phyloP scores from a whole-genome alignment of 768 basidiomycete genomes.

The Hypholoma sublateritium region DNA sequence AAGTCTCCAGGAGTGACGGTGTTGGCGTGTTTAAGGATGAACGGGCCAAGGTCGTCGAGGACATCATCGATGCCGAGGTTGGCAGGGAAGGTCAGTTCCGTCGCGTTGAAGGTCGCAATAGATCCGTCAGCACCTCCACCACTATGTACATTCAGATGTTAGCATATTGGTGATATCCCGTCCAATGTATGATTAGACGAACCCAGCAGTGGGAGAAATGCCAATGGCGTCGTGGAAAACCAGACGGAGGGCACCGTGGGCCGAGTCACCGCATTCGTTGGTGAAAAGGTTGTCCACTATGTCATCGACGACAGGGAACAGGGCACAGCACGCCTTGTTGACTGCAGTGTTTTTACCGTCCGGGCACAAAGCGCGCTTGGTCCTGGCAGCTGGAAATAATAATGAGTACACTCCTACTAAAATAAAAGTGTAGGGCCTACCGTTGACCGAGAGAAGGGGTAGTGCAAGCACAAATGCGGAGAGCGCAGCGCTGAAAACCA shows the following conservation, averaged over 20 bases:
- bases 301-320: no score
- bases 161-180: slow-evolving; percentile 7
- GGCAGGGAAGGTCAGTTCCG: slow-evolving; percentile 39
- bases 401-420: no score
- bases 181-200: slow-evolving; percentile 4
- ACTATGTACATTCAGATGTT: slow-evolving; percentile 20
- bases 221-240: slow-evolving; percentile 46
- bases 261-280: no score
- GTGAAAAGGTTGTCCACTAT: no score
- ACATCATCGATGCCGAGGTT: slow-evolving; percentile 45
- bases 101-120: no score
- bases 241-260: no score
- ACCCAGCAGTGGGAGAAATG: slow-evolving; percentile 35
- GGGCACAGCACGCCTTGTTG: no score
- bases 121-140: no score
- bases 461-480: slow-evolving; percentile 4
- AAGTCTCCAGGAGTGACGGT: slow-evolving; percentile 44
- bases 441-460: neutral
- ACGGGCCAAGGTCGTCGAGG: slow-evolving; percentile 32
- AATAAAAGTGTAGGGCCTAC: no score
- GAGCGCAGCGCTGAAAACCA: slow-evolving; percentile 9
- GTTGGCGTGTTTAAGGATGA: slow-evolving; percentile 32
- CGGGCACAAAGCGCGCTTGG: no score
- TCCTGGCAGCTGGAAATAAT: neutral
- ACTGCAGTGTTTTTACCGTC: no score